Base-by-base conservation (phyloP, 495 filamentous ascomycete genomes). In the Penicillium steckii region DNA sequence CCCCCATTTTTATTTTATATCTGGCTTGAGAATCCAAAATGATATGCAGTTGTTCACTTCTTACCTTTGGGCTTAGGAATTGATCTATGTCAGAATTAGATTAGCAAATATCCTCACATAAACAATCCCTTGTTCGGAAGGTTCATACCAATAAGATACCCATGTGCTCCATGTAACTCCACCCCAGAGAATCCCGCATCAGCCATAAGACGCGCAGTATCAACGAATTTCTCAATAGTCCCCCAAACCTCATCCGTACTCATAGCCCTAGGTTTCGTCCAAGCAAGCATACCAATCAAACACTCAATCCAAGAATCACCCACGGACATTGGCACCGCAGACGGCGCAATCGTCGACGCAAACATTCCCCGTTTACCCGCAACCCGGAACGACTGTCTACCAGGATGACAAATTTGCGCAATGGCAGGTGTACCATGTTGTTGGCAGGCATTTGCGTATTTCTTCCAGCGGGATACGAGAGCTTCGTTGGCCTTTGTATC, bases 121-220 rank as follows among this genome's bases (percentile, higher is more conserved):
- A 33, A 15, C 12, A 43, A 33, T n/a, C 10, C 7, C 17, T 8
- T 40, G n/a, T 40, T 32, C 8, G 32, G 38, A 48, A 22, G 40
- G 13, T 13, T 41, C 61, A 59, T 67, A 70, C 73, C 73, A 18
- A 84, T 64, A 35, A 85, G 64, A 65, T 83, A 85, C 22, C 83
- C 81, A 67, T 86, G 81, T 17, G 82, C 80, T 23, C 62, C 77
- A 66, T 85, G 81, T 26, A 85, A 61, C 65, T 85, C 74, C 13
- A 85, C 52, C 0, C 78, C 81, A 44, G 78, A 76, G 53, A 84
- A 81, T 1, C 82, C 82, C 30, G 71, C 72, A 48, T 72, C 69
- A 3, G 74, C 63, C 47, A 78, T 75, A 17, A 81, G 58, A 10
- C 65, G 51, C 3, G 77, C 77, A 0, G 78, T 71, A 52, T 73